A percentile compares a stretch with the other conserved stretches of the same genome.
These are phyloP conservation scores for Cucurbita maxima DNA, from an alignment of 306 rosid species.

Conservation along the genomic window DNA sequence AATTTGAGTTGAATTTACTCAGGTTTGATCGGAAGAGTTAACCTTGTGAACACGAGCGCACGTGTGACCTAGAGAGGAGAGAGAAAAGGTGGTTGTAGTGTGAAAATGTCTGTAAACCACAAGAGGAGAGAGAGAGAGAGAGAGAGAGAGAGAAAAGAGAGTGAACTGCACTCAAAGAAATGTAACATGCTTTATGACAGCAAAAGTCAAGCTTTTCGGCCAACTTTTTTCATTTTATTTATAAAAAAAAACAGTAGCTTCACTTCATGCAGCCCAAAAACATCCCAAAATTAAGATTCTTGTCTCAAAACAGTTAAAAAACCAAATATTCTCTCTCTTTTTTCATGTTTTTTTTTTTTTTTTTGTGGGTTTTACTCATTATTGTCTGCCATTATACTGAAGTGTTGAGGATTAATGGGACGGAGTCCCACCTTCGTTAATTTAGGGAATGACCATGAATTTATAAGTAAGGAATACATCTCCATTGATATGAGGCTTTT, in stretches of 20 bases:
- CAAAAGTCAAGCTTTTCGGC: conserved; percentile 98
- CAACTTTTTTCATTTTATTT: conserved; percentile 30
- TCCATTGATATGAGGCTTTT: too few species aligned
- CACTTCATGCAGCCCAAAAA: not conserved
- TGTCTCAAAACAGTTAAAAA: not conserved
- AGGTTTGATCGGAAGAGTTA: too few species aligned
- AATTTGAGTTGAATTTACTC: too few species aligned
- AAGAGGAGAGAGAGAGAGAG: not conserved
- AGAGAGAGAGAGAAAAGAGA: conserved; percentile 12
- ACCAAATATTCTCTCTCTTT: not conserved
- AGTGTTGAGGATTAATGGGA: too few species aligned
- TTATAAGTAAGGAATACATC: too few species aligned
- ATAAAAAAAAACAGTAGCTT: not conserved
- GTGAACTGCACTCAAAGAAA: conserved; percentile 95
- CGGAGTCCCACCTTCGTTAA: too few species aligned
- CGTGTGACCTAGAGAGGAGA: not conserved
- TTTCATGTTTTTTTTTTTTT: conserved; percentile 21
- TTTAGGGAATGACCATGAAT: too few species aligned
- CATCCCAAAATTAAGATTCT: not conserved
- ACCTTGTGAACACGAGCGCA: not conserved
- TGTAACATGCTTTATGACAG: conserved; percentile 30
- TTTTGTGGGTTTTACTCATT: conserved; percentile 12
- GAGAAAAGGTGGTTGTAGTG: not conserved
- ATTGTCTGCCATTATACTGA: not conserved
- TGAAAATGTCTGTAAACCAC: not conserved